Conservation (phyloP, 768 basidiomycete genomes). For the Phylloporus rhodoxanthus region DNA sequence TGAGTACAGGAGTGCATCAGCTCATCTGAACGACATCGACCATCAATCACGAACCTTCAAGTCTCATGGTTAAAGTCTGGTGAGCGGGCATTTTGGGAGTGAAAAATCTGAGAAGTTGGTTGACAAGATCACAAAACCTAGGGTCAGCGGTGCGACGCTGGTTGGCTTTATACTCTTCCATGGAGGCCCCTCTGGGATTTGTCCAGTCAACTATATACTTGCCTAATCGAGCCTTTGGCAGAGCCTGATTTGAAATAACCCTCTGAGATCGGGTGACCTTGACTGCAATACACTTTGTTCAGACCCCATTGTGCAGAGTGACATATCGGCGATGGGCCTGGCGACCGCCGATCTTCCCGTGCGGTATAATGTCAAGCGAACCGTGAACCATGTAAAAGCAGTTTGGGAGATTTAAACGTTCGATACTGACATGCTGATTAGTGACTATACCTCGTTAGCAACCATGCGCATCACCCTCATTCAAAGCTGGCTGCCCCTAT, state of each 20-base stretch:
- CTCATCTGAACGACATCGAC: neutral
- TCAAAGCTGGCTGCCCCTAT: no score
- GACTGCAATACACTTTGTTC: neutral
- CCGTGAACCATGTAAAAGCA: no score
- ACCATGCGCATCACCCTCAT: no score
- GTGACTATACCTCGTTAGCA: no score
- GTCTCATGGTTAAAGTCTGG: constrained; percentile 9
- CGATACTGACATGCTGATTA: no score
- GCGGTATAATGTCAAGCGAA: no score
- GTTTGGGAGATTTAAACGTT: no score
- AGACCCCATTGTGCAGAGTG: no score
- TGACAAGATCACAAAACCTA: neutral
- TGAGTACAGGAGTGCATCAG: neutral
- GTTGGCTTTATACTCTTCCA: constrained; percentile 4
- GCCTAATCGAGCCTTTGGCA: constrained; percentile 2
- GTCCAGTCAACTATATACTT: constrained; percentile 6
- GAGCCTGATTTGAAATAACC: no score
- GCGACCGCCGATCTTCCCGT: no score
- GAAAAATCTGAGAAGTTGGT: constrained; percentile 13
- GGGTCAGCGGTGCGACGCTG: neutral
- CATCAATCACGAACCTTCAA: constrained; percentile 24
- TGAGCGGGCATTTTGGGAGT: constrained; percentile 5
- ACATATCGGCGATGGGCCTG: no score
- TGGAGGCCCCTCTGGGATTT: constrained; percentile 13
- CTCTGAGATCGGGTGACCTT: constrained; percentile 20